Base-by-base conservation (phyloP, 2,329 filamentous ascomycete genomes). In the Madurella mycetomatis region DNA sequence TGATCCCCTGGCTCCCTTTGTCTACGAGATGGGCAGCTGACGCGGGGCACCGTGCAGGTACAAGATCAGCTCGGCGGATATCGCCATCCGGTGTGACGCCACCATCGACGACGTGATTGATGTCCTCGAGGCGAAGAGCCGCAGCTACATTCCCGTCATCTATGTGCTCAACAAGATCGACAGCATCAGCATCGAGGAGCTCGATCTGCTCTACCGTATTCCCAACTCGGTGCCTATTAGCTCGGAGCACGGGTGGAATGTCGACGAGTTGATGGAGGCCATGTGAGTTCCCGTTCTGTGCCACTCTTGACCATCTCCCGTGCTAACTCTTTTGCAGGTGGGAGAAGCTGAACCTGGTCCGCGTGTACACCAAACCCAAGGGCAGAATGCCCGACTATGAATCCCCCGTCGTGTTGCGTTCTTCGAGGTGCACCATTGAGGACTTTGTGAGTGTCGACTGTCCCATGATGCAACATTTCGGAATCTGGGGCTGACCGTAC, bases 101-200 rank as follows among this genome's bases (percentile, higher is more conserved):
- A 99, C 94, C 1, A 85, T 99, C 60, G 94, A 99, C 73, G 94
- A 99, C 71, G 74, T 99, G 61, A 99, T 99, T 68, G 94, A 99
- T 72, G 76, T 99, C 17, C 82, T 99, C 44, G 94, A 99, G 72
- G 92, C 92, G 45, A 96, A 90, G 79, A 90, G 87, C 69, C 83
- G 94, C 72, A 91, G 89, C 70, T 99, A 99, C 71, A 97, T 99
- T 62, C 94, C 94, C n/a, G 94, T 97, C 60, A 90, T 99, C 51
- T 99, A 99, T 75, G 94, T 95, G 41, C 81, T 99, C 66, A 99
- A 99, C 82, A 99, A 99, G 79, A 99, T 99, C 64, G 94, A 99
- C 73, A 85, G 92, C 52, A 97, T 99, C 70, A 92, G 90, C 49
- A 97, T 99, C 64, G 92, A 99, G 73, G 94, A 99, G 73, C 80